A percentile compares a stretch with the other conserved stretches of the same genome.
These are phyloP conservation scores for Arthroderma sp. DNA, from an alignment of 2,329 filamentous ascomycete species.

Conservation along the genomic window DNA sequence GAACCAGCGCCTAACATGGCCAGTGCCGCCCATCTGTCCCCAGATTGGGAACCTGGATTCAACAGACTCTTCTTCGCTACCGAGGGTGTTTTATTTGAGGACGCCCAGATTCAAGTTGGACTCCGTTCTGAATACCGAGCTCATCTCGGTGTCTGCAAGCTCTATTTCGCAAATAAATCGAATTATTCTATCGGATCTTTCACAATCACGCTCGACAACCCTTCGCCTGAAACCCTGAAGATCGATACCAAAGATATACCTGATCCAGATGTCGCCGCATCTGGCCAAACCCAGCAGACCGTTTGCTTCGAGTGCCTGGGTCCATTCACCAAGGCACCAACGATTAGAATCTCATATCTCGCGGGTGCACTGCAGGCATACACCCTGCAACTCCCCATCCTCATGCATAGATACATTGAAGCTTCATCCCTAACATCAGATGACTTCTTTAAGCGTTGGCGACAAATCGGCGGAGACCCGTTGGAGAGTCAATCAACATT, in stretches of 20 bases:
- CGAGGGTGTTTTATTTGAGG: slow-evolving; percentile 88
- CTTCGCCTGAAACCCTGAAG: slow-evolving; percentile 52
- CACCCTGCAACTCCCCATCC: slow-evolving; percentile 77
- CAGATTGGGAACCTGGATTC: slow-evolving; percentile 87
- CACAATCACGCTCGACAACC: slow-evolving; percentile 81
- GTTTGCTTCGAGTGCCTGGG: slow-evolving; percentile 83
- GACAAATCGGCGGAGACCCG: slow-evolving; percentile 83
- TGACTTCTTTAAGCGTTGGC: slow-evolving; percentile 98
- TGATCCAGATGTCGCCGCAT: slow-evolving; percentile 63
- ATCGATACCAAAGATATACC: slow-evolving; percentile 82
- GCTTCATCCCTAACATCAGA: slow-evolving; percentile 72
- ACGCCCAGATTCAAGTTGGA: slow-evolving; percentile 85
- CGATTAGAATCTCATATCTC: slow-evolving; percentile 85
- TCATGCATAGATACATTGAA: slow-evolving; percentile 95
- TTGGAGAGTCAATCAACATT: slow-evolving; percentile 86
- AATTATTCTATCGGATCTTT: slow-evolving; percentile 76
- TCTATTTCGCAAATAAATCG: slow-evolving; percentile 94
- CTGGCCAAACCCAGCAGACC: slow-evolving; percentile 77
- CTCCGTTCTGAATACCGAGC: slow-evolving; percentile 86
- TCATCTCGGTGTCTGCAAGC: slow-evolving; percentile 88
- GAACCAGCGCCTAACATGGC: slow-evolving; percentile 68
- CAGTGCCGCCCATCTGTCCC: slow-evolving; percentile 81
- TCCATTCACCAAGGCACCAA: slow-evolving; percentile 73
- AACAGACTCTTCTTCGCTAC: slow-evolving; percentile 65
- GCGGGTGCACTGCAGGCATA: slow-evolving; percentile 86